A percentile compares a stretch with the other conserved stretches of the same genome.
phyloP scores from a whole-genome alignment of 225 moss, liverwort and hornwort species.

The Physcomitrium patens region DNA sequence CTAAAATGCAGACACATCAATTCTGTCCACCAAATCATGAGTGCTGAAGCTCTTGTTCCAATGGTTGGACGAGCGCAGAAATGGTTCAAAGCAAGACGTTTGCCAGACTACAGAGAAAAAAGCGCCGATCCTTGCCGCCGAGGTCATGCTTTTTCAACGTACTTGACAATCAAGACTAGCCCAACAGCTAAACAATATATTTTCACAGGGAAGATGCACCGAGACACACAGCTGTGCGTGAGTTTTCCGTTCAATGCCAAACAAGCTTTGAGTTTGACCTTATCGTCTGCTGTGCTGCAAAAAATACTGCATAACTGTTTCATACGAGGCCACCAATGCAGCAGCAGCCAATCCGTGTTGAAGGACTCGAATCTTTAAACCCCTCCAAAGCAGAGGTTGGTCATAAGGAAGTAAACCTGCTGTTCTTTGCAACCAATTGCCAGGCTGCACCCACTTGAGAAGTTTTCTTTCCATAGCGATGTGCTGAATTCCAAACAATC shows the following conservation, averaged over 20 bases:
- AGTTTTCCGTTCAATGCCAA: conserved; percentile 1
- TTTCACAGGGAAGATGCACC: neutral
- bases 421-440: conserved; percentile 76
- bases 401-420: conserved; percentile 79
- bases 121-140: conserved; percentile 7
- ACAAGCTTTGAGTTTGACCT: neutral
- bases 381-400: conserved; percentile 69
- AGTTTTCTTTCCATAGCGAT: conserved; percentile 76
- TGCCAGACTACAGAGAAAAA: neutral
- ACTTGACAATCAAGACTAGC: neutral
- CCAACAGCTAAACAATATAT: neutral
- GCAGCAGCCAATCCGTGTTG: conserved; percentile 82
- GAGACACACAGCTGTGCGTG: neutral
- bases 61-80: neutral
- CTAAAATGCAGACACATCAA: neutral
- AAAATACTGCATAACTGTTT: conserved; percentile 69
- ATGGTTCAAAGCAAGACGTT: conserved; percentile 11
- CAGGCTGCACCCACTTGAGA: conserved; percentile 83
- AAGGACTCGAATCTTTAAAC: conserved; percentile 63
- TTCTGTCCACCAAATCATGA: neutral
- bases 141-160: conserved; percentile 11
- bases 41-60: neutral
- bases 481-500: conserved; percentile 58
- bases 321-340: conserved; percentile 79
- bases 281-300: conserved; percentile 31